Percentiles rank a stretch among this genome's conserved stretches.
phyloP scores from a whole-genome alignment of 306 rosid genomes.

The cucumber (Cucumis sativus) region Cucumber_9930_V3 NC_026658.2:889501-890000 shows the following conservation, averaged over 20 bases:
- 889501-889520: constrained; percentile 18
- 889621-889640: constrained; percentile 6
- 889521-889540: constrained; percentile 15
- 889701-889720: background rate
- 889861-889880: background rate
- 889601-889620: constrained; percentile 9
- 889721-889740: background rate
- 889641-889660: background rate
- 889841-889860: background rate
- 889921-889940: no score
- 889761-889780: background rate
- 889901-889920: background rate
- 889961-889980: no score
- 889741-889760: background rate
- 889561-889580: background rate
- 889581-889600: constrained; percentile 24
- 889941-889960: no score
- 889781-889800: background rate
- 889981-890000: no score
- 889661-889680: constrained; percentile 1
- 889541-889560: constrained; percentile 20
- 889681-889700: background rate
- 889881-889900: background rate
- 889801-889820: background rate
- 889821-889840: background rate